These are phyloP conservation scores for Plasmodium chabaudi DNA, from an alignment of 169 alveolate species.

Conservation along the genomic window DNA sequence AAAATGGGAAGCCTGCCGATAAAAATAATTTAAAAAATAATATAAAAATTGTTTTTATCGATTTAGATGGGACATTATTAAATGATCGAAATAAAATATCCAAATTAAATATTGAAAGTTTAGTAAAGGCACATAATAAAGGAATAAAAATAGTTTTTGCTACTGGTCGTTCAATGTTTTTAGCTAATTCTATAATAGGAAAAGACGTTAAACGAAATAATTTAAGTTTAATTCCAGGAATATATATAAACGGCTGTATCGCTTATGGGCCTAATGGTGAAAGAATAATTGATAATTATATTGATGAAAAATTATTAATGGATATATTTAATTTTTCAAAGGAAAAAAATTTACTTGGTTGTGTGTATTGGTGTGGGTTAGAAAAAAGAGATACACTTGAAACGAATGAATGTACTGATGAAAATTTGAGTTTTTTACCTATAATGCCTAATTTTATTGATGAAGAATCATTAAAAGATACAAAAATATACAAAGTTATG, in stretches of 20 bases:
- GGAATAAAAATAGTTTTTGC: slow-evolving; percentile 48
- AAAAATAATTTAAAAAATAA: slow-evolving; percentile 19
- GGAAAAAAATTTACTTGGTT: too few relatives aligned
- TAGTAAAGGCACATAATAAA: slow-evolving; percentile 37
- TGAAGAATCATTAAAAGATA: slow-evolving; percentile 35
- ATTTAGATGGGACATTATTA: slow-evolving; percentile 58
- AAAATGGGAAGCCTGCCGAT: slow-evolving; percentile 13
- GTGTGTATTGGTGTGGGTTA: too few relatives aligned
- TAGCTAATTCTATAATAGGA: slow-evolving; percentile 30
- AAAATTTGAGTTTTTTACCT: too few relatives aligned
- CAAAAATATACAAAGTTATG: slow-evolving; percentile 56
- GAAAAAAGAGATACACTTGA: too few relatives aligned
- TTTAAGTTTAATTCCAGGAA: slow-evolving; percentile 77
- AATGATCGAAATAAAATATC: slow-evolving; percentile 29
- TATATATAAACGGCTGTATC: slow-evolving; percentile 78
- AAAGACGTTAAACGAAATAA: neutral
- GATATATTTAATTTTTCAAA: slow-evolving; percentile 1
- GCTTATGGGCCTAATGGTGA: slow-evolving; percentile 76
- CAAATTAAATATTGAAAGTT: slow-evolving; percentile 23
- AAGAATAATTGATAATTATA: slow-evolving; percentile 29
- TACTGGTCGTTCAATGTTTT: slow-evolving; percentile 29
- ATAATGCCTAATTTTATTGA: too few relatives aligned
- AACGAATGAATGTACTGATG: too few relatives aligned
- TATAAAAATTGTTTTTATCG: slow-evolving; percentile 55
- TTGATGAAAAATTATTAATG: slow-evolving; percentile 26